These are phyloP conservation scores for Zoysia japonica DNA, from an alignment of 176 grass and related monocot genomes.

Conservation along the genomic window DNA sequence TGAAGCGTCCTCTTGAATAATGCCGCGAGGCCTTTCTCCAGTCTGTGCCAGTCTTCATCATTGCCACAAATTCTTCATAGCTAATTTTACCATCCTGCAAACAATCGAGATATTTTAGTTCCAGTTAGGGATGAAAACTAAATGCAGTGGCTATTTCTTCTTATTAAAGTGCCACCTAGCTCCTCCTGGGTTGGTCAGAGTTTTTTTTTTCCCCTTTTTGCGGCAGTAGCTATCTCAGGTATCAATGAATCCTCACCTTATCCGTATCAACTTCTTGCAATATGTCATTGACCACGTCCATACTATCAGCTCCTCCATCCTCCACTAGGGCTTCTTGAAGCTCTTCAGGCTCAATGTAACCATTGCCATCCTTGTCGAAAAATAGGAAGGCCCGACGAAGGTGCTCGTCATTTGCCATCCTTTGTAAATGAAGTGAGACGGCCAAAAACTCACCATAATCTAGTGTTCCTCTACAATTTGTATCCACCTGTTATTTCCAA, in stretches of 20 bases:
- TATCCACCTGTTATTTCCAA: slow-evolving; percentile 64
- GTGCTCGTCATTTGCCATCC: slow-evolving; percentile 84
- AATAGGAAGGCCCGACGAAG: slow-evolving; percentile 74
- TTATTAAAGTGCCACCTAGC: neutral
- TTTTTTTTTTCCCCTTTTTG: neutral
- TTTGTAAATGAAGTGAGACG: slow-evolving; percentile 82
- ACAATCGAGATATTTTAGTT: neutral
- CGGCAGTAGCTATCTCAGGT: neutral
- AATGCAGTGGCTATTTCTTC: neutral
- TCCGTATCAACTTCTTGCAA: slow-evolving; percentile 81
- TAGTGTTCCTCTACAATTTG: slow-evolving; percentile 64
- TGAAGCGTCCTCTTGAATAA: slow-evolving; percentile 86
- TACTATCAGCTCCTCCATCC: slow-evolving; percentile 56
- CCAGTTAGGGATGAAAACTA: neutral
- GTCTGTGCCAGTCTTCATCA: slow-evolving; percentile 94
- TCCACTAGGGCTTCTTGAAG: slow-evolving; percentile 63
- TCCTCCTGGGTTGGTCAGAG: neutral
- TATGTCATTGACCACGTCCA: slow-evolving; percentile 76
- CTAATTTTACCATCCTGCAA: slow-evolving; percentile 84
- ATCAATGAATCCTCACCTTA: slow-evolving; percentile 54
- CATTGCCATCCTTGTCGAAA: slow-evolving; percentile 77
- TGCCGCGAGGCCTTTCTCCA: slow-evolving; percentile 87
- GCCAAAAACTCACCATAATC: slow-evolving; percentile 94
- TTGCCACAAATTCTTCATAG: slow-evolving; percentile 76
- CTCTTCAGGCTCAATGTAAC: slow-evolving; percentile 81